phyloP scores from a whole-genome alignment of 352 stramenopile species.

The Globisporangium rhizosaccharum region DNA sequence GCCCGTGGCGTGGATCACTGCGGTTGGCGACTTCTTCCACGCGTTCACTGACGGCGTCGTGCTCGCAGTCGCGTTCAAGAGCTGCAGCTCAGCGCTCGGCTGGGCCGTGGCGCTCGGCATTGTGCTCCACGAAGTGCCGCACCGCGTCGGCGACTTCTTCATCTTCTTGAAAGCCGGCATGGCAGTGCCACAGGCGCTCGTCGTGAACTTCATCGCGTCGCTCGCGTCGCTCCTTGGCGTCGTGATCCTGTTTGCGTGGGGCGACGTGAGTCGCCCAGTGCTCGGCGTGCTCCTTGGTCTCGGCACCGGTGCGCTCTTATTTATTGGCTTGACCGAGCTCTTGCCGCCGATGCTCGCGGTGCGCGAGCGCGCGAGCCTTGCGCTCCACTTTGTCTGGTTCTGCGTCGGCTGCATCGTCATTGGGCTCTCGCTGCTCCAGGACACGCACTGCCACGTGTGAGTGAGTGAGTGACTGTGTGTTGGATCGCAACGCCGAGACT shows the following conservation, averaged over 20 bases:
- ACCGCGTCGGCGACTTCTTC: slow-evolving; percentile 22
- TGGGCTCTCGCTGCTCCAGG: slow-evolving; percentile 11
- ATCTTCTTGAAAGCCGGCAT: slow-evolving; percentile 21
- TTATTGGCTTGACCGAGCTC: slow-evolving; percentile 11
- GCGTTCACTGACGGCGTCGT: slow-evolving; percentile 21
- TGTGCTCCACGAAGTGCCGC: slow-evolving; percentile 22
- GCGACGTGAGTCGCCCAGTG: slow-evolving; percentile 17
- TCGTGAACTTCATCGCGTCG: slow-evolving; percentile 17
- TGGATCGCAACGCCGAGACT: too few relatives aligned
- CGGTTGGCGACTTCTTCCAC: slow-evolving; percentile 20
- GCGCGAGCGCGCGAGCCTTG: slow-evolving; percentile 4
- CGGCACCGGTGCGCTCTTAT: slow-evolving; percentile 13
- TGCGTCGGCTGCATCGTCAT: slow-evolving; percentile 14
- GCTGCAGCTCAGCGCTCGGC: slow-evolving; percentile 17
- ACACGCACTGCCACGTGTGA: slow-evolving; percentile 13
- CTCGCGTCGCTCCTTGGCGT: slow-evolving; percentile 14
- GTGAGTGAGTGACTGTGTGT: too few relatives aligned
- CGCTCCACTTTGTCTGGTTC: slow-evolving; percentile 16
- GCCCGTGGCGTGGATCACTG: slow-evolving; percentile 23
- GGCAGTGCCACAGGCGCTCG: slow-evolving; percentile 13
- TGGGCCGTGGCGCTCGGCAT: slow-evolving; percentile 19
- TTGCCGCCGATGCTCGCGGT: slow-evolving; percentile 15
- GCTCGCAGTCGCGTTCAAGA: slow-evolving; percentile 18
- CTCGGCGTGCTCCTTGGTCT: slow-evolving; percentile 24
- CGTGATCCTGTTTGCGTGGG: slow-evolving; percentile 11